Evolutionary conservation across 768 basidiomycete species (phyloP).

Genomic region (Boletus sp.): DNA sequence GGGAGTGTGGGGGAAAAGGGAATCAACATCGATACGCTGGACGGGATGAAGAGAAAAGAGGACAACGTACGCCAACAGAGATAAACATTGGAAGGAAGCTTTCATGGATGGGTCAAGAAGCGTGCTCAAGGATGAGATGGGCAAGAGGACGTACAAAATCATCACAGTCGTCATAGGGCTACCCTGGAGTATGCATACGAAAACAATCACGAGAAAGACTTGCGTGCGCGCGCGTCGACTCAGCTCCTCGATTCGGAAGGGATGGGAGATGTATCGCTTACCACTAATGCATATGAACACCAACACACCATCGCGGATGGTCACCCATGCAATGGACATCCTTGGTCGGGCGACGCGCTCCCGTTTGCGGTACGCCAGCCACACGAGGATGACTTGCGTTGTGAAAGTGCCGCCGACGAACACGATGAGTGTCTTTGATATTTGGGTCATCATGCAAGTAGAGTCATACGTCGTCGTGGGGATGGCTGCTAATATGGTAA

Average conservation of each 20-base stretch:
- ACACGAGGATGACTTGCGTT: conserved; percentile 18
- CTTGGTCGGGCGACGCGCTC: neutral
- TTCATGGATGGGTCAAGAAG: neutral
- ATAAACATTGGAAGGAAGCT: conserved; percentile 20
- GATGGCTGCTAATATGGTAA: neutral
- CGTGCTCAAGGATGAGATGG: neutral
- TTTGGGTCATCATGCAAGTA: conserved; percentile 5
- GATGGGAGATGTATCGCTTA: neutral
- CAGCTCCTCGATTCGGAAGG: neutral
- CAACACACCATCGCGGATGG: conserved; percentile 23
- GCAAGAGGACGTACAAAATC: conserved; percentile 11
- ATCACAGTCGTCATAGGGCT: conserved; percentile 2
- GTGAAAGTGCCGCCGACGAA: conserved; percentile 6
- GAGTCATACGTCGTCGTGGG: conserved; percentile 12
- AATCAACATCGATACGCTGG: neutral
- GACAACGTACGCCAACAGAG: conserved; percentile 17
- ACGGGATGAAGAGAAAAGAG: neutral
- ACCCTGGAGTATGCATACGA: neutral
- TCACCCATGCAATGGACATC: conserved; percentile 11
- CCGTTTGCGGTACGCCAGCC: conserved; percentile 17
- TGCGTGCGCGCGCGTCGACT: neutral
- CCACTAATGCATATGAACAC: conserved; percentile 13
- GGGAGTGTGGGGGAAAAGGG: neutral
- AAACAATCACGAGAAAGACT: conserved; percentile 15
- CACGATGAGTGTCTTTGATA: conserved; percentile 1